A percentile compares a stretch with the other conserved stretches of the same genome.
Evolutionary conservation across 768 basidiomycete genomes (phyloP).

Genomic region (Boletus patriciae): DNA sequence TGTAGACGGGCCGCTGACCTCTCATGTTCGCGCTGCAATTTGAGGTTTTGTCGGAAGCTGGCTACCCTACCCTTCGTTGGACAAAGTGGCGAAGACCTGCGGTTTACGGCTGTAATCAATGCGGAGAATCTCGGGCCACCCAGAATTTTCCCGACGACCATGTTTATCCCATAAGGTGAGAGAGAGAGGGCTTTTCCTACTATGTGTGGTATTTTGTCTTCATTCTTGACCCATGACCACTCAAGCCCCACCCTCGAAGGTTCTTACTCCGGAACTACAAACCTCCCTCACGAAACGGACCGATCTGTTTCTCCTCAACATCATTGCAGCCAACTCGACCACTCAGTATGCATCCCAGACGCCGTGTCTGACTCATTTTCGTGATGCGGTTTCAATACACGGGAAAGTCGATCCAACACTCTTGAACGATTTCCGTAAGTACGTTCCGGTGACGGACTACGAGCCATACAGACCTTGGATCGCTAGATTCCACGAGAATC

Average conservation of each 20-base stretch:
- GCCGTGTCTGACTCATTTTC: conserved; percentile 2
- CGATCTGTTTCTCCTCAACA: conserved; percentile 3
- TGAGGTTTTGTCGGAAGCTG: too few species aligned
- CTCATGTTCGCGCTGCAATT: too few species aligned
- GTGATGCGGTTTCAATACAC: neutral
- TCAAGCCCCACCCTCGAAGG: neutral
- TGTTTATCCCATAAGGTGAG: too few species aligned
- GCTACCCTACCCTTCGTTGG: too few species aligned
- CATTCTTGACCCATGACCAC: neutral
- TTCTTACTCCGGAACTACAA: conserved; percentile 8
- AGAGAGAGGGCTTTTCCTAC: neutral
- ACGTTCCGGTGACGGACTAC: conserved; percentile 17
- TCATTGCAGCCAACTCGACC: neutral
- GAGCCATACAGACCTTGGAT: conserved; percentile 13
- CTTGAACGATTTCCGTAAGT: conserved; percentile 4
- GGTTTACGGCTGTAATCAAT: too few species aligned
- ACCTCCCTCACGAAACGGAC: neutral
- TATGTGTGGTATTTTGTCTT: neutral
- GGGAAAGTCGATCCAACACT: neutral
- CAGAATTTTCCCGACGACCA: too few species aligned
- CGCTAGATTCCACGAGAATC: conserved; percentile 4
- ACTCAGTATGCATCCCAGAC: conserved; percentile 11
- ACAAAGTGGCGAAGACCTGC: too few species aligned
- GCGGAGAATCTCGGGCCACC: too few species aligned
- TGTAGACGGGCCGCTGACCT: too few species aligned